These are phyloP conservation scores for Aspergillus sp. DNA, from an alignment of 2,329 filamentous ascomycete genomes.

Conservation along the genomic window DNA sequence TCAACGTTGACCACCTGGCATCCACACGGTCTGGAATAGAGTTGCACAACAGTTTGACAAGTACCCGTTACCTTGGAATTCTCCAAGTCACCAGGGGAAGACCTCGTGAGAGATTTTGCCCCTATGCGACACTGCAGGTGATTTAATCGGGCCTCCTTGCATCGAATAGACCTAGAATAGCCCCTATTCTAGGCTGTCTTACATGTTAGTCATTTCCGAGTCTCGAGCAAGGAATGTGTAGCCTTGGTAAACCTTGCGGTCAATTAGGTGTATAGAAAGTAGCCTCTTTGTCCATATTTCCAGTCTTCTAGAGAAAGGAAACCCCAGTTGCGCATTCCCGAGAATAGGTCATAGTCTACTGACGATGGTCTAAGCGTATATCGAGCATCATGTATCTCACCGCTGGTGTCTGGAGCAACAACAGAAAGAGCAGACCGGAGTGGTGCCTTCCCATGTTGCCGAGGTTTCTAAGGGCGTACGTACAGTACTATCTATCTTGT, in stretches of 20 bases:
- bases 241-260: background rate
- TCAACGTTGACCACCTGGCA: background rate
- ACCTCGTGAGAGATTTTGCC: background rate
- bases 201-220: background rate
- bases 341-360: background rate
- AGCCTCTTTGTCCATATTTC: background rate
- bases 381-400: conserved; percentile 25
- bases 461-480: conserved; percentile 28
- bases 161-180: background rate
- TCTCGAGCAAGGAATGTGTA: background rate
- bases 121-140: background rate
- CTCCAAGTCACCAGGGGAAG: background rate
- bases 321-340: background rate
- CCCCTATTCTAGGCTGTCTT: background rate
- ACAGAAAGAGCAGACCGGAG: conserved; percentile 20
- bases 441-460: conserved; percentile 21
- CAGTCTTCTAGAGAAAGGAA: background rate
- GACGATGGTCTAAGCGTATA: conserved; percentile 13
- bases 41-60: background rate
- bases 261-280: background rate
- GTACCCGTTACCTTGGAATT: background rate
- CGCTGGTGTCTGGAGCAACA: conserved; percentile 18
- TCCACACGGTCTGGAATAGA: background rate
- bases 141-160: background rate
- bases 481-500: background rate